Percentiles rank a stretch among this genome's conserved stretches.
These are phyloP conservation scores for Vigna radiata DNA, from an alignment of 306 rosid genomes.

Conservation along the genomic window DNA sequence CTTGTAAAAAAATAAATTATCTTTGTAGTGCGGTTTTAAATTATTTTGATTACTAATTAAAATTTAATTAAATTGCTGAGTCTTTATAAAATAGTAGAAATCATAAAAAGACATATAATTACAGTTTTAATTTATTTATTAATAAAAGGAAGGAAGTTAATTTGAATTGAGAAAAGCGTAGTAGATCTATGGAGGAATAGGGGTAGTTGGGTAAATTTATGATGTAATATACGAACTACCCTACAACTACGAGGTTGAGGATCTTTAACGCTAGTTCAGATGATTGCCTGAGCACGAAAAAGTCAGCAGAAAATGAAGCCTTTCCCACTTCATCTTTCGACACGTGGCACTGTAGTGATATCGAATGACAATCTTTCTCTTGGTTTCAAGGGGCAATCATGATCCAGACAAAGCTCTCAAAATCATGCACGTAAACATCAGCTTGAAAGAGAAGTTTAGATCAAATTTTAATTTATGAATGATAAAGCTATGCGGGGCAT, in stretches of 20 bases:
- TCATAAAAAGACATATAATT: no score
- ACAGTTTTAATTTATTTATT: no score
- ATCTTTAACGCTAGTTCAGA: constrained; percentile 70
- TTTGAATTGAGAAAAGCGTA: no score
- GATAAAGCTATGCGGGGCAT: background rate
- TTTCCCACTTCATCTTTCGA: constrained; percentile 49
- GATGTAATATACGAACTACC: constrained; percentile 13
- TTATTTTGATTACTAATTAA: no score
- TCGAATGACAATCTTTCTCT: no score
- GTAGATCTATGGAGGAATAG: background rate
- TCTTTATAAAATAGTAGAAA: no score
- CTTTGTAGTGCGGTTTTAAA: no score
- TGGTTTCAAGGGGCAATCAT: no score
- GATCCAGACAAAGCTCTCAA: constrained; percentile 48
- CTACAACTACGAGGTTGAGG: constrained; percentile 38
- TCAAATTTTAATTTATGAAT: constrained; percentile 13
- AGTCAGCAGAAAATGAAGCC: constrained; percentile 55
- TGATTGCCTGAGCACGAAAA: constrained; percentile 53
- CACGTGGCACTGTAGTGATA: constrained; percentile 56
- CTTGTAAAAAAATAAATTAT: no score
- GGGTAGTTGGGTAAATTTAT: background rate
- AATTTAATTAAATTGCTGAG: no score
- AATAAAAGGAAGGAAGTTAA: no score
- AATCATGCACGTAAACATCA: constrained; percentile 55
- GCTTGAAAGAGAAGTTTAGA: background rate